Base-by-base conservation (phyloP, 192 early-diverging fungal species). In the Backusella parvicylindrica region DNA sequence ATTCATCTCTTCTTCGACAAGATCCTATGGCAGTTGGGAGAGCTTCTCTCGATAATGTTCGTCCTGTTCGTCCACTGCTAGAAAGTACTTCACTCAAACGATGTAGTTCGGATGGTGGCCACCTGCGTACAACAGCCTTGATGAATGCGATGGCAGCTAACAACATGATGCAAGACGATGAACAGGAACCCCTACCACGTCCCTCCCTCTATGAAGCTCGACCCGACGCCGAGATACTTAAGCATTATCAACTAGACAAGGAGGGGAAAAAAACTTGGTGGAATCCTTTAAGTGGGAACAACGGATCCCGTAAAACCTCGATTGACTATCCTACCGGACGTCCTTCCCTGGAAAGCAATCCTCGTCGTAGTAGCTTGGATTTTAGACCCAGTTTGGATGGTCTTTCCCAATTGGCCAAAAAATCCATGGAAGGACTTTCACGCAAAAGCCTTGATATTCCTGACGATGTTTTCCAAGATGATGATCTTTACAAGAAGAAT, bases 191-290 rank as follows among this genome's bases (percentile, higher is more conserved):
- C 26, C 26, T 33, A 36, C 74, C 81, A 32, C 73, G 77, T 1
- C 60, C 73, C 0, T 75, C 77, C 28, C n/a, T 75, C 16, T 33
- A 53, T 11, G 75, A 75, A 23, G 74, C 76, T 18, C 65, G 74
- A 33, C 75, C 79, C 6, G 75, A 80, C 26, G 36, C 76, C n/a
- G 76, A 78, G 23, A 68, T 72, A 50, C 36, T 76, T 21, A 50
- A 75, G 28, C 78, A 74, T 38, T 60, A 60, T 13, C 72, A 81
- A 9, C 18, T 28, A 37, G 75, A 81, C 21, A 73, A 53, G 23
- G 76, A 82, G 31, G 69, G 73, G 30, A 82, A 82, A n/a, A 82
- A 82, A 38, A 31, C 77, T n/a, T 82, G 81, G 81, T 78, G 77
- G 77, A 64, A 60, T 26, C 71, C 73, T 18, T 72, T 79, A 28